Evolutionary conservation across 495 filamentous ascomycete species (phyloP).

Genomic region (Trichodelitschia bisporula): DNA sequence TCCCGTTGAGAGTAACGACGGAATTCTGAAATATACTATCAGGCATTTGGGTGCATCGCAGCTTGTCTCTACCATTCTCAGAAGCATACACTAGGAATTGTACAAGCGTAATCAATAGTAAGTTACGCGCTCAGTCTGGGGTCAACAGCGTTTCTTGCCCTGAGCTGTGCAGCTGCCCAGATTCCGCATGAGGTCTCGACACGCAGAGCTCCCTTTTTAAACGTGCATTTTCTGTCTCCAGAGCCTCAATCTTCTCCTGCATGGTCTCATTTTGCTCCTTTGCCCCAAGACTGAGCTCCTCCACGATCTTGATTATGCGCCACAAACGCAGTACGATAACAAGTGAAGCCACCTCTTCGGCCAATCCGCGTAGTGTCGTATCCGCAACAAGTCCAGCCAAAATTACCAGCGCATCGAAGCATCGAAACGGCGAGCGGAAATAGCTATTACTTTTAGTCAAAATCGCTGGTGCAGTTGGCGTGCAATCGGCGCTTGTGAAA

Average conservation of each 20-base stretch:
- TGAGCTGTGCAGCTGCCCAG: no score
- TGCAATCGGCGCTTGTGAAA: no score
- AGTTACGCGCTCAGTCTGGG: no score
- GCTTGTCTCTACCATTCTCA: no score
- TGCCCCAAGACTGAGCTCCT: conserved; percentile 34
- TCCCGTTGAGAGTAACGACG: no score
- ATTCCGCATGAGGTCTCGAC: no score
- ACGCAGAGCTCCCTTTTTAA: no score
- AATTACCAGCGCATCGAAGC: conserved; percentile 38
- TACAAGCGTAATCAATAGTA: no score
- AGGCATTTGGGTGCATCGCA: no score
- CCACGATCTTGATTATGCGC: conserved; percentile 43
- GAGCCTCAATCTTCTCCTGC: conserved; percentile 16
- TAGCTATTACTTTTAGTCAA: conserved; percentile 21
- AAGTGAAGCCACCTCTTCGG: conserved; percentile 35
- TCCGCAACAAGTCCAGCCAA: conserved; percentile 33
- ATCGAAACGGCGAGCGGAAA: conserved; percentile 34
- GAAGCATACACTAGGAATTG: no score
- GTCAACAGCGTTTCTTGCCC: no score
- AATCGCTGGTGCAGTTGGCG: background rate
- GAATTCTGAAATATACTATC: no score
- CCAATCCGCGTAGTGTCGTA: conserved; percentile 26
- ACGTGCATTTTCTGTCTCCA: conserved; percentile 25
- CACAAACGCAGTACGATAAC: conserved; percentile 39
- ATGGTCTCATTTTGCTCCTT: conserved; percentile 27